Evolutionary conservation across 257 asterid species (phyloP).

Genomic region (Solanum habrochaites): DNA sequence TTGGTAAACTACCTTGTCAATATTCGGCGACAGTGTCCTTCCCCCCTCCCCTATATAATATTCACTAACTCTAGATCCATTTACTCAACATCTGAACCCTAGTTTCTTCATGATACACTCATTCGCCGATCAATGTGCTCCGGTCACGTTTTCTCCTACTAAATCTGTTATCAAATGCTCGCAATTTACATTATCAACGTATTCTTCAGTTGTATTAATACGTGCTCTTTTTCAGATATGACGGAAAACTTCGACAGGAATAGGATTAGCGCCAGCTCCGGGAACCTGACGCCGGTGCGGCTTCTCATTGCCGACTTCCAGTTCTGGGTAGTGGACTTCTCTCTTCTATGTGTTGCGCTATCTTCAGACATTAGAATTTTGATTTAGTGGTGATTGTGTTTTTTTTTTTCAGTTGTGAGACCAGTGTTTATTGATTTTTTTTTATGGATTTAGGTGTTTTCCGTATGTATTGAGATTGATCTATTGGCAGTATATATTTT

Average conservation of each 20-base stretch:
- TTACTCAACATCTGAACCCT: neutral
- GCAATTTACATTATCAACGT: slow-evolving; percentile 2
- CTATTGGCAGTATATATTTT: neutral
- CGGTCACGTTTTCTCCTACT: neutral
- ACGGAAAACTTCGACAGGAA: slow-evolving; percentile 4
- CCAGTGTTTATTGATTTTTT: neutral
- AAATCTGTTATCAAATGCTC: slow-evolving; percentile 4
- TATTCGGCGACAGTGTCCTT: neutral
- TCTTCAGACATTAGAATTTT: slow-evolving; percentile 9
- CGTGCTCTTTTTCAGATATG: neutral
- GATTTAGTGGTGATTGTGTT: neutral
- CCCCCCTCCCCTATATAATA: neutral
- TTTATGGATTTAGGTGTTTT: neutral
- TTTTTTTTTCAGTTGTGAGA: neutral
- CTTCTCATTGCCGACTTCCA: slow-evolving; percentile 5
- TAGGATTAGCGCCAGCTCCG: slow-evolving; percentile 10
- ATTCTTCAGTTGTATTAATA: neutral
- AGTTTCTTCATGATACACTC: neutral
- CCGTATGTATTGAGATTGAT: neutral
- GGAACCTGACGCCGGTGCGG: slow-evolving; percentile 21
- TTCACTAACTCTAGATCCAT: neutral
- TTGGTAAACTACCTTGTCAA: neutral
- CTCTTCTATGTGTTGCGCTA: slow-evolving; percentile 1
- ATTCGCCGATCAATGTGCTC: neutral
- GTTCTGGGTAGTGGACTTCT: slow-evolving; percentile 3